These are phyloP conservation scores for Colletotrichum incanum DNA, from an alignment of 2,329 filamentous ascomycete genomes.

Conservation along the genomic window DNA sequence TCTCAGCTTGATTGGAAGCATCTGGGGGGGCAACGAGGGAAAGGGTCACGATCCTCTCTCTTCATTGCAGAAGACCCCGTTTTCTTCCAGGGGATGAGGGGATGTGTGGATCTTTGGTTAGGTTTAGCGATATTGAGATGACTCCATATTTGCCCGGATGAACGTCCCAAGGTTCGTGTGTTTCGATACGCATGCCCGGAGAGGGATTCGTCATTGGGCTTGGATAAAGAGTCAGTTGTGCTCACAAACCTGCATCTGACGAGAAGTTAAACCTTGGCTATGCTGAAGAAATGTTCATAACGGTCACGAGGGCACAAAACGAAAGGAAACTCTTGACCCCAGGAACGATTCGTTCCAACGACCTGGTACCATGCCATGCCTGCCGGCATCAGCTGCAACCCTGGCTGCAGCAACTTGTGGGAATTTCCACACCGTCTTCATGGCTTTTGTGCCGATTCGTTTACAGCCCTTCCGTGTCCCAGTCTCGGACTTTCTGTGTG, in stretches of 20 bases:
- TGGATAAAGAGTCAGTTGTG: constrained; percentile 3
- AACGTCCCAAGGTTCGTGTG: not conserved
- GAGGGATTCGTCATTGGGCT: not conserved
- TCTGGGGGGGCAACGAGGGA: not conserved
- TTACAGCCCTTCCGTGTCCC: not conserved
- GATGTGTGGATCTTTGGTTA: constrained; percentile 8
- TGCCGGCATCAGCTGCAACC: constrained; percentile 22
- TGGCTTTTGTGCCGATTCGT: constrained; percentile 37
- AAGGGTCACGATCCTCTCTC: constrained; percentile 33
- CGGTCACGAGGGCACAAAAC: not conserved
- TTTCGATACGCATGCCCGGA: not conserved
- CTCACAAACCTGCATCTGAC: not conserved
- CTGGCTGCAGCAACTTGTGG: constrained; percentile 13
- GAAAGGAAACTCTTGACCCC: not conserved
- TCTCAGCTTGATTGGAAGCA: constrained; percentile 23
- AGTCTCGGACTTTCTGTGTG: not conserved
- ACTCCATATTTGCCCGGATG: constrained; percentile 1
- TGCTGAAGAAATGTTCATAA: constrained; percentile 13
- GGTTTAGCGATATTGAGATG: constrained; percentile 26
- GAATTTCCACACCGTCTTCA: constrained; percentile 20
- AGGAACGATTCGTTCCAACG: constrained; percentile 7
- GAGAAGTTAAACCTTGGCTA: no score
- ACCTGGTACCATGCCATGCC: constrained; percentile 17
- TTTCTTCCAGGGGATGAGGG: constrained; percentile 19
- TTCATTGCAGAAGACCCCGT: constrained; percentile 7